Evolutionary conservation across 352 stramenopile genomes (phyloP), one percentile per base, ranked within the genome.

Genomic region (Phytophthora boehmeriae): DNA sequence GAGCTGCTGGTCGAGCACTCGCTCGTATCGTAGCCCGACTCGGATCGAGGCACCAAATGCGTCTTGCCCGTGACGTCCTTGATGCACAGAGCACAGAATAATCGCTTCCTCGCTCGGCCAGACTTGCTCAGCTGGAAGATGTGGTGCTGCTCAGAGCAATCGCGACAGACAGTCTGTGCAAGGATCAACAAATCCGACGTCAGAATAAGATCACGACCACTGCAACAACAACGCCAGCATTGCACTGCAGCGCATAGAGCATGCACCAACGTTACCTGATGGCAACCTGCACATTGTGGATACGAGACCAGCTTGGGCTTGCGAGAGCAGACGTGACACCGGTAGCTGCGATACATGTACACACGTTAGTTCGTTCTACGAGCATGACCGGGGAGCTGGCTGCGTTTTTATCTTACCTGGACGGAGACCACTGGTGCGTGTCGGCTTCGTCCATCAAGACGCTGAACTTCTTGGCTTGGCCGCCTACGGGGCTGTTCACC

Each of bases 51-150:
- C 54, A 59, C 54, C 54, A 65, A 23, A 9, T 65, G 61, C 11
- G 61, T 48, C 16, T 48, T 65, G 4, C 61, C 61, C 34, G 63
- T 65, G 25, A 74, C 67, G 42, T 43, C 59, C 34, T 67, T 61
- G 25, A 81, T 50, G 36, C 73, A 81, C 14, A 68, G 32, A 22
- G 59, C 50, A 23, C 71, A 80, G 43, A 80, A 80, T 14, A 68
- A 59, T 6, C 48, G 45, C n/a, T 64, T 62, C 39, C 67, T 70
- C 17, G 55, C 41, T 44, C 38, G 8, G 6, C 38, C 38, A 4
- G 38, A 44, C 49, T 64, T 75, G 28, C 71, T 59, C 3, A 78
- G 44, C 22, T 66, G 44, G 59, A 74, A 78, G 54, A 71, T 61
- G 10, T 35, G 19, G 16, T 63, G 61, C 13, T 66, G 49, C 3